A percentile compares a stretch with the other conserved stretches of the same genome.
phyloP scores from a whole-genome alignment of 2,329 filamentous ascomycete species.

The Dactylellina haptotyla region DNA sequence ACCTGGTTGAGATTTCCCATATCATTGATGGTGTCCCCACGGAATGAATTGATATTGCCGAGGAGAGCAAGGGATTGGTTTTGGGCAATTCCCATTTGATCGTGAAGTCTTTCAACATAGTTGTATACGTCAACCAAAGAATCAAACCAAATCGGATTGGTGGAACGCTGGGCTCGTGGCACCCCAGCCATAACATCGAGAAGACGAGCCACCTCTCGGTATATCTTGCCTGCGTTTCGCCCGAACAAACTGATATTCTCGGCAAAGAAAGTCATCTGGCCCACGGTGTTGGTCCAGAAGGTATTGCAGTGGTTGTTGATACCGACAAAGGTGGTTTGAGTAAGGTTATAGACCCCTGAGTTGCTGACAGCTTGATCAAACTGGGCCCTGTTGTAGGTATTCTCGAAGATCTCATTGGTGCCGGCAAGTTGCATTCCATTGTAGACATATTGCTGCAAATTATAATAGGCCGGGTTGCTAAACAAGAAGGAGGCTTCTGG shows the following conservation, averaged over 20 bases:
- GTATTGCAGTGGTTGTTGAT: slow-evolving; percentile 38
- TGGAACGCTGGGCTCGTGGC: slow-evolving; percentile 5
- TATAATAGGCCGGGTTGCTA: slow-evolving; percentile 36
- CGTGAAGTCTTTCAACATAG: slow-evolving; percentile 42
- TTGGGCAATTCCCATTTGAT: slow-evolving; percentile 41
- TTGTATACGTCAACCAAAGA: slow-evolving; percentile 43
- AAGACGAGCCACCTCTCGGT: slow-evolving; percentile 28
- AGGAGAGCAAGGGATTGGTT: slow-evolving; percentile 33
- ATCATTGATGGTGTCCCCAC: slow-evolving; percentile 35
- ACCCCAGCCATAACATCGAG: slow-evolving; percentile 26
- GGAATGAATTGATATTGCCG: slow-evolving; percentile 41
- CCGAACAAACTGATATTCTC: slow-evolving; percentile 49
- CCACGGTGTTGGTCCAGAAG: slow-evolving; percentile 45
- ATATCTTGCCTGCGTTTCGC: slow-evolving; percentile 25
- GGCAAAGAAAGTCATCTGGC: slow-evolving; percentile 47
- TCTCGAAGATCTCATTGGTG: slow-evolving; percentile 27
- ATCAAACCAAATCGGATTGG: slow-evolving; percentile 17
- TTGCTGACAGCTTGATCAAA: slow-evolving; percentile 33
- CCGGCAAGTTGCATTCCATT: slow-evolving; percentile 45
- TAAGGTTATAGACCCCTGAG: slow-evolving; percentile 31
- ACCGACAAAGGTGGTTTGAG: slow-evolving; percentile 28
- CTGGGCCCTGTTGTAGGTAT: slow-evolving; percentile 33
- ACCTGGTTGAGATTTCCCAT: slow-evolving; percentile 46
- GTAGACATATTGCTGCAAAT: slow-evolving; percentile 38
- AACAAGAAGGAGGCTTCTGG: slow-evolving; percentile 48